These are phyloP conservation scores for Coleophoma cylindrospora DNA, from an alignment of 2,329 filamentous ascomycete species.

Conservation along the genomic window DNA sequence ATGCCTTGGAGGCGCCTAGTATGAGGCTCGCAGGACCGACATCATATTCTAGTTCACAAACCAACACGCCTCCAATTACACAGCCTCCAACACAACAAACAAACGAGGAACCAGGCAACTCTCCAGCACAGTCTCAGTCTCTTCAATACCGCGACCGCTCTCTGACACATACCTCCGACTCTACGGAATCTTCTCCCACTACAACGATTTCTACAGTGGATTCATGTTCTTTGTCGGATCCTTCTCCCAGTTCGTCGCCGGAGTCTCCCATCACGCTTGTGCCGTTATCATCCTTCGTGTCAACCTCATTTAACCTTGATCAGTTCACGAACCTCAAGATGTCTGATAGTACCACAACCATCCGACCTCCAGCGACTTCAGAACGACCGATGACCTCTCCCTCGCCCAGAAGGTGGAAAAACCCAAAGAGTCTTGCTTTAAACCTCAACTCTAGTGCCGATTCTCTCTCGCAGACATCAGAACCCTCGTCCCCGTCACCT, in stretches of 20 bases:
- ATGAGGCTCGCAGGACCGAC: slow-evolving; percentile 15
- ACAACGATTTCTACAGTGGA: slow-evolving; percentile 91
- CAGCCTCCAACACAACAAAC: slow-evolving; percentile 4
- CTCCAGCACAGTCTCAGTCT: slow-evolving; percentile 18
- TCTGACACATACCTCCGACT: slow-evolving; percentile 75
- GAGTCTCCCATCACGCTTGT: slow-evolving; percentile 78
- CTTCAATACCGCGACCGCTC: slow-evolving; percentile 73
- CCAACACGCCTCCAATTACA: slow-evolving; percentile 5
- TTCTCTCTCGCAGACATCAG: slow-evolving; percentile 38
- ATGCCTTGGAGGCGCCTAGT: slow-evolving; percentile 8
- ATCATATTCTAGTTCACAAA: slow-evolving; percentile 5
- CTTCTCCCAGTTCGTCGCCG: slow-evolving; percentile 86
- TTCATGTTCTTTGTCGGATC: slow-evolving; percentile 83
- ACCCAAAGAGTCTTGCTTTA: slow-evolving; percentile 80
- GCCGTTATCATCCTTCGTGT: slow-evolving; percentile 64
- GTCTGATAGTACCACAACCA: slow-evolving; percentile 27
- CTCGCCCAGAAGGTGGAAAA: slow-evolving; percentile 67
- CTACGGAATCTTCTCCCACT: slow-evolving; percentile 90
- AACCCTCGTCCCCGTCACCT: slow-evolving; percentile 62
- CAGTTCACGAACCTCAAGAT: slow-evolving; percentile 30
- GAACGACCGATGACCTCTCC: slow-evolving; percentile 63
- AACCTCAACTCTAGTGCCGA: slow-evolving; percentile 52
- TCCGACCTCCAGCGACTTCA: slow-evolving; percentile 32
- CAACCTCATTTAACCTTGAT: slow-evolving; percentile 44
- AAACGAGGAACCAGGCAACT: slow-evolving; percentile 10